Evolutionary conservation across 805 yeast genomes (phyloP).

Genomic region (Ogataea ganodermae): DNA sequence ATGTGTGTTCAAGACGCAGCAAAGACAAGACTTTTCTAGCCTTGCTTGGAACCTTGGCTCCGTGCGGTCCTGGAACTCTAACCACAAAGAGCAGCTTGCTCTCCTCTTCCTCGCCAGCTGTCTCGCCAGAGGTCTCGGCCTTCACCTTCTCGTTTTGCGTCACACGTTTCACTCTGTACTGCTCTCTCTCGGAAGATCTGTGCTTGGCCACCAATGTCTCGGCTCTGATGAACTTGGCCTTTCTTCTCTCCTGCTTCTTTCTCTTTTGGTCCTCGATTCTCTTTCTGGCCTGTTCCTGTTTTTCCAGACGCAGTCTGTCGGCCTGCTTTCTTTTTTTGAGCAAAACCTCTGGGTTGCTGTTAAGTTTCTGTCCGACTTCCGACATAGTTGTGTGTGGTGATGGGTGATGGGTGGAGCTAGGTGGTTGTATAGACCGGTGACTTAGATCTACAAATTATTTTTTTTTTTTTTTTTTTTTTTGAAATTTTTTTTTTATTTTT

Average conservation of each 20-base stretch:
- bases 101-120: slow-evolving; percentile 37
- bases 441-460: background rate
- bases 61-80: slow-evolving; percentile 65
- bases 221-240: slow-evolving; percentile 66
- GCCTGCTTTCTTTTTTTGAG: slow-evolving; percentile 78
- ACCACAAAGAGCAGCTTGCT: slow-evolving; percentile 60
- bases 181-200: slow-evolving; percentile 65
- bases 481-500: too few species aligned
- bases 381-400: slow-evolving; percentile 16
- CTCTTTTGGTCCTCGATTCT: slow-evolving; percentile 48
- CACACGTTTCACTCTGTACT: slow-evolving; percentile 65
- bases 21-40: slow-evolving; percentile 59
- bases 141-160: slow-evolving; percentile 50
- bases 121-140: slow-evolving; percentile 20
- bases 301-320: slow-evolving; percentile 70
- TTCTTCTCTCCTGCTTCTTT: slow-evolving; percentile 44
- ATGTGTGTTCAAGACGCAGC: slow-evolving; percentile 57
- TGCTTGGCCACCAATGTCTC: slow-evolving; percentile 71
- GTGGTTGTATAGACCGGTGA: background rate
- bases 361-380: slow-evolving; percentile 43
- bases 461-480: too few species aligned
- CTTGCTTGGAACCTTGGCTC: slow-evolving; percentile 65
- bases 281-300: slow-evolving; percentile 63
- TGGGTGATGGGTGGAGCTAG: background rate
- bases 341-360: slow-evolving; percentile 75